Conservation (phyloP, 2,329 filamentous ascomycete species). For the Fusarium burgessii region DNA sequence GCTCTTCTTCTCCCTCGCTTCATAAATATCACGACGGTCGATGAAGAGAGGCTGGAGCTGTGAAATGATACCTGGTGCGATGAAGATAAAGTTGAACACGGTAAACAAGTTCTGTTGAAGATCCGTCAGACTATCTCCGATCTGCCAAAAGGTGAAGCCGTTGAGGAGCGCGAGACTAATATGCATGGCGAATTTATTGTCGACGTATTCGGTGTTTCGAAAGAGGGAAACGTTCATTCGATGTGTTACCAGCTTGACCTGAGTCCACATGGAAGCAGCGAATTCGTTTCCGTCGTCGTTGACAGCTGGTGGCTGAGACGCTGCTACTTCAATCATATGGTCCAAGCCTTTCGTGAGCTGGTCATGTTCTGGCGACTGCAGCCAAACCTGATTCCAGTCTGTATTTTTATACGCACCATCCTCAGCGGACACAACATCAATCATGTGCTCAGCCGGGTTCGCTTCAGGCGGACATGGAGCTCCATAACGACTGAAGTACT, state of each 20-base stretch:
- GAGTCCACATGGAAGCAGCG: conserved; percentile 72
- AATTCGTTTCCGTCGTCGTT: conserved; percentile 73
- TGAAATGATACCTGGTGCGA: conserved; percentile 66
- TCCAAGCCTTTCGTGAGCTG: conserved; percentile 71
- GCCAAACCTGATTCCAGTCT: conserved; percentile 79
- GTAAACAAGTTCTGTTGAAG: conserved; percentile 69
- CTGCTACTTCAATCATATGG: conserved; percentile 67
- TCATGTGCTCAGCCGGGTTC: conserved; percentile 83
- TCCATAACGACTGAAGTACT: conserved; percentile 76
- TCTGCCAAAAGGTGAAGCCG: conserved; percentile 72
- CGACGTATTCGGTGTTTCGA: conserved; percentile 75
- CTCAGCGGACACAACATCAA: conserved; percentile 66
- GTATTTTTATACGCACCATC: conserved; percentile 53
- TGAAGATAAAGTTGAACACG: conserved; percentile 72
- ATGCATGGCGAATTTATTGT: conserved; percentile 71
- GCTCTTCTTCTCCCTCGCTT: conserved; percentile 61
- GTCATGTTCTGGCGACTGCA: conserved; percentile 69
- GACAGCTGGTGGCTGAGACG: conserved; percentile 55
- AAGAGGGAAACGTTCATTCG: conserved; percentile 73
- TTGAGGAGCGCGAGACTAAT: conserved; percentile 67
- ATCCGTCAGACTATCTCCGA: conserved; percentile 63
- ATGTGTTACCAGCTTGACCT: conserved; percentile 72
- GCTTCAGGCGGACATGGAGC: conserved; percentile 69
- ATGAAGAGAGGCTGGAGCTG: conserved; percentile 61
- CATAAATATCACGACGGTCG: conserved; percentile 60